Evolutionary conservation across 1,284 basidiomycete genomes (phyloP), one percentile per base, ranked within the genome.

Genomic region (Ustilago nuda): DNA sequence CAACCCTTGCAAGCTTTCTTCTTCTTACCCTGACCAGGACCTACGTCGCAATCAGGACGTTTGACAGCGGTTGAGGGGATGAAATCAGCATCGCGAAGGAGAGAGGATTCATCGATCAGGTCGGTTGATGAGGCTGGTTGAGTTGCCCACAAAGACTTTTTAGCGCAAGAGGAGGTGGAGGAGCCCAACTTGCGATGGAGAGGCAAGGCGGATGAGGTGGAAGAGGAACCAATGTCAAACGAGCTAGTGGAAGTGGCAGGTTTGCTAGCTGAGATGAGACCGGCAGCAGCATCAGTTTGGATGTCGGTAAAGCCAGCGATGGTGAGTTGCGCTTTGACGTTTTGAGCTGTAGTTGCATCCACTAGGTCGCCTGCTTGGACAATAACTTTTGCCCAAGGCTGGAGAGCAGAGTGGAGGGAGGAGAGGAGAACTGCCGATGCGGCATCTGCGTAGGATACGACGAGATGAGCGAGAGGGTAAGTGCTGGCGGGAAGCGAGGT

Each of bases 1-100:
- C 84, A 85, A 8, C 80, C 82, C 57, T 85, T 85, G 80, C 84
- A 85, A 4, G 84, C 84, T 61, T 82, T 83, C 61, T 84, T 84
- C 61, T 80, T 76, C 36, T 72, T 80, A 36, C 72, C 70, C 30
- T 72, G 71, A 9, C 66, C 74, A 0, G 76, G 53, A 19, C 78
- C 82, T 12, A 85, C 76, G 55, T 83, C 80, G 72, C 84, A 85
- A 62, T 84, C 84, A 51, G 79, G 79, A 13, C 83, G 78, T 63
- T 80, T 78, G 60, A 76, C 66, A 1, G 80, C 82, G 11, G 70
- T 72, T 13, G 82, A 66, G 6, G 72, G 63, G 19, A 78, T 61
- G 15, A 70, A 71, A 30, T 84, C 84, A 27, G 62, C 69, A 9
- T 73, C 79, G 33, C 53, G 64, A 8, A 85, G 78, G 4, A 85